Percentiles rank a stretch among this genome's conserved stretches.
Evolutionary conservation across 106 monocot genomes (phyloP).

Genomic region (Chionographis japonica): DNA sequence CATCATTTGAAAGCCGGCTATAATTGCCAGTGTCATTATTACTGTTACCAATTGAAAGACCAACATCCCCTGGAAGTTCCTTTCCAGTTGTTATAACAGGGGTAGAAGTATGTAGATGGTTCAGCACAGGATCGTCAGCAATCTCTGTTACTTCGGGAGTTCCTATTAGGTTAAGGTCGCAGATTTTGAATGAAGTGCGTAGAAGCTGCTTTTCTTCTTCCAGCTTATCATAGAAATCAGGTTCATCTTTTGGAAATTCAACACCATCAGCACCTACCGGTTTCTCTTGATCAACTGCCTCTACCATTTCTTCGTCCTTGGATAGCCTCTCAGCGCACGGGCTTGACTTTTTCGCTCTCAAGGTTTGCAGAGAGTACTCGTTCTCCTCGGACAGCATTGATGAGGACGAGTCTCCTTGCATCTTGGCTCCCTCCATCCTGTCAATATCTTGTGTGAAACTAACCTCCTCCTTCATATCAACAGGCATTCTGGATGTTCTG

Average conservation of each 20-base stretch:
- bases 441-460: slow-evolving; percentile 5
- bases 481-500: slow-evolving; percentile 2
- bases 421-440: background rate
- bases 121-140: slow-evolving; percentile 23
- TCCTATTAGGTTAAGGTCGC: slow-evolving; percentile 68
- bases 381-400: slow-evolving; percentile 7
- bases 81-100: slow-evolving; percentile 14
- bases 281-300: slow-evolving; percentile 25
- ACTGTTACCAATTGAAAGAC: slow-evolving; percentile 23
- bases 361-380: slow-evolving; percentile 12
- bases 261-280: slow-evolving; percentile 8
- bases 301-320: slow-evolving; percentile 32
- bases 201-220: slow-evolving; percentile 28
- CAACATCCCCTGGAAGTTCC: slow-evolving; percentile 23
- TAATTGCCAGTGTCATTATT: background rate
- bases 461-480: slow-evolving; percentile 14
- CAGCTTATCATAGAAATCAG: background rate
- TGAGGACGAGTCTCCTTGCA: slow-evolving; percentile 3
- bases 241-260: slow-evolving; percentile 17
- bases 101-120: slow-evolving; percentile 13
- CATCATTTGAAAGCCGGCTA: slow-evolving; percentile 1
- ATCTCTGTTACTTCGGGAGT: slow-evolving; percentile 49
- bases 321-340: too few relatives aligned
- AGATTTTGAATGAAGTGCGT: slow-evolving; percentile 36
- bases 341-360: slow-evolving; percentile 7